phyloP scores from a whole-genome alignment of 1,284 basidiomycete species.

The Puccinia horiana region DNA sequence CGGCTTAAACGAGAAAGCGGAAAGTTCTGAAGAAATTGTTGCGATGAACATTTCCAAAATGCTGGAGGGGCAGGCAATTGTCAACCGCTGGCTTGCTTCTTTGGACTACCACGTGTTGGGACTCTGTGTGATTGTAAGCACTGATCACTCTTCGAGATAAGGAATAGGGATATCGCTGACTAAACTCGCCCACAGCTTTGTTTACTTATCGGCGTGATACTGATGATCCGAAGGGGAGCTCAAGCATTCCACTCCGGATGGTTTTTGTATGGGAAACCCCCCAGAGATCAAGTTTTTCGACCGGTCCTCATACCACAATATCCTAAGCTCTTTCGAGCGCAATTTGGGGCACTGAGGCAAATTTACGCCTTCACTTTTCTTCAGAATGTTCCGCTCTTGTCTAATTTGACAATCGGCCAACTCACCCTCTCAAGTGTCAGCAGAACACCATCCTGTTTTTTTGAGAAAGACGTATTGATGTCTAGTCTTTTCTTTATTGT shows the following conservation, averaged over 20 bases:
- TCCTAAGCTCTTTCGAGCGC: background rate
- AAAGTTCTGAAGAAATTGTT: background rate
- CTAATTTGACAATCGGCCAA: conserved; percentile 29
- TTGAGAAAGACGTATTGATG: background rate
- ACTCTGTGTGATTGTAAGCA: conserved; percentile 28
- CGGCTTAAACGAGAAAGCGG: background rate
- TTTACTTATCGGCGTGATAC: conserved; percentile 8
- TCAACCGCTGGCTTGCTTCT: conserved; percentile 34
- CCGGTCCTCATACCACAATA: background rate
- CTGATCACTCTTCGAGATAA: background rate
- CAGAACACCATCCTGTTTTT: background rate
- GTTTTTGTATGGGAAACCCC: conserved; percentile 36
- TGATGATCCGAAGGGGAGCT: conserved; percentile 28
- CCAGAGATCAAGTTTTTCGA: background rate
- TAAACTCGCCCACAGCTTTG: background rate
- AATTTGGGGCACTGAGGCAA: conserved; percentile 29
- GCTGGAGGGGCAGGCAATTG: conserved; percentile 6
- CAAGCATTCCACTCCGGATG: conserved; percentile 38
- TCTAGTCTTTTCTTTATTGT: background rate
- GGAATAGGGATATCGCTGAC: background rate
- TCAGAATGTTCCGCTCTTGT: conserved; percentile 35
- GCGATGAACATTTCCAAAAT: background rate
- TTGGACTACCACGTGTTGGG: conserved; percentile 20
- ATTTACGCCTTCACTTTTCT: conserved; percentile 41
- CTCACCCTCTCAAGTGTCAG: conserved; percentile 27